Evolutionary conservation across 2,329 filamentous ascomycete genomes (phyloP).

Genomic region (Hypoxylon sp.): DNA sequence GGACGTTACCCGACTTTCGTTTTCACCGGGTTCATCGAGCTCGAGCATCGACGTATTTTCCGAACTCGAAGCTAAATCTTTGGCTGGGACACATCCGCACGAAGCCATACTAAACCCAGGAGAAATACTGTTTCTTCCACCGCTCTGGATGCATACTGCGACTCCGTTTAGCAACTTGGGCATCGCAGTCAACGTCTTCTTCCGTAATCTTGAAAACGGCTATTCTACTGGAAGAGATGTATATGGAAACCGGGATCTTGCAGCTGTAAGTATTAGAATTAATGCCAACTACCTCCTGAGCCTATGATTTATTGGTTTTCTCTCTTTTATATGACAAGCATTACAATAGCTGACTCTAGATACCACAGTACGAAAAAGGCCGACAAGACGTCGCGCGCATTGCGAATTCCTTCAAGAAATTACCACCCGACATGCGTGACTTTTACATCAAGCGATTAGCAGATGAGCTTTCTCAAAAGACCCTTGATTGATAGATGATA

Average conservation of each 20-base stretch:
- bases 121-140: constrained; percentile 82
- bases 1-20: constrained; percentile 74
- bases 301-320: neutral
- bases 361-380: constrained; percentile 75
- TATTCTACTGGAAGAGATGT: constrained; percentile 83
- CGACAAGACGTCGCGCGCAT: constrained; percentile 76
- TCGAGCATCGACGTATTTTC: constrained; percentile 79
- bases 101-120: constrained; percentile 73
- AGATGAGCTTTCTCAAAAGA: constrained; percentile 64
- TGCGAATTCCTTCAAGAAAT: constrained; percentile 65
- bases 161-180: constrained; percentile 67
- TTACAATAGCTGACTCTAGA: constrained; percentile 4
- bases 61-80: constrained; percentile 50
- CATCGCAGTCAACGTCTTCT: constrained; percentile 90
- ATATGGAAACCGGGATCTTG: constrained; percentile 87
- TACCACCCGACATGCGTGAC: constrained; percentile 71
- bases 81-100: constrained; percentile 66
- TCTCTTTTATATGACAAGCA: neutral
- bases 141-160: constrained; percentile 84
- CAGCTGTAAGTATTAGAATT: constrained; percentile 56
- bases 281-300: too few species aligned
- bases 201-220: constrained; percentile 71
- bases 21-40: constrained; percentile 80
- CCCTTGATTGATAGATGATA: too few species aligned
- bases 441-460: constrained; percentile 81